These are phyloP conservation scores for Rhododendron ferrugineum DNA, from an alignment of 148 eudicot species.

Conservation along the genomic window DNA sequence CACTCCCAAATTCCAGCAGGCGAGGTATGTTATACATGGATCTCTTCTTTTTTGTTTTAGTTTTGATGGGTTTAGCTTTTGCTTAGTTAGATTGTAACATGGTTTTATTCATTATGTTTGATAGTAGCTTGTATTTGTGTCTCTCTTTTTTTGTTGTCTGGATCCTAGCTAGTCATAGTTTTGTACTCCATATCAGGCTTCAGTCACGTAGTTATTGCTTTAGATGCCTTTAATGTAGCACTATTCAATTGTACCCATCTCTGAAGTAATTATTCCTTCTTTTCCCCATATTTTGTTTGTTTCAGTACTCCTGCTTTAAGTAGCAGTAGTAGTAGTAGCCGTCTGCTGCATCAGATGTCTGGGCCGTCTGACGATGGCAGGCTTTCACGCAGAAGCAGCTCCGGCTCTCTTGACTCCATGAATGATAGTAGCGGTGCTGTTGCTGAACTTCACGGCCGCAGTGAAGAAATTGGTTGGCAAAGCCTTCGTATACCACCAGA, in stretches of 20 bases:
- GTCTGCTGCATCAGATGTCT: slow-evolving; percentile 20
- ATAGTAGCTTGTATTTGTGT: background rate
- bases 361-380: slow-evolving; percentile 26
- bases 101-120: background rate
- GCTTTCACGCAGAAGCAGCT: slow-evolving; percentile 17
- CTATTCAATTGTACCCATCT: background rate
- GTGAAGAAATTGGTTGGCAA: slow-evolving; percentile 26
- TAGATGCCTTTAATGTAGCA: background rate
- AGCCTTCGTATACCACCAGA: slow-evolving; percentile 28
- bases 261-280: background rate
- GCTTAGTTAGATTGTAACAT: background rate
- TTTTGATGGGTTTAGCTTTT: background rate
- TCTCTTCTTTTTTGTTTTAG: background rate
- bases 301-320: slow-evolving; percentile 31
- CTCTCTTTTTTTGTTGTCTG: background rate
- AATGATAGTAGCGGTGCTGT: slow-evolving; percentile 22
- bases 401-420: slow-evolving; percentile 25
- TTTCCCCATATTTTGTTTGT: background rate
- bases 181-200: background rate
- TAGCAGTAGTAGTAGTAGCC: slow-evolving; percentile 18
- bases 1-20: slow-evolving; percentile 34
- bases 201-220: background rate
- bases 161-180: background rate
- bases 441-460: slow-evolving; percentile 19
- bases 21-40: slow-evolving; percentile 37